These are phyloP conservation scores for Cajanus cajan DNA, from an alignment of 306 rosid species.

Conservation along the genomic window DNA sequence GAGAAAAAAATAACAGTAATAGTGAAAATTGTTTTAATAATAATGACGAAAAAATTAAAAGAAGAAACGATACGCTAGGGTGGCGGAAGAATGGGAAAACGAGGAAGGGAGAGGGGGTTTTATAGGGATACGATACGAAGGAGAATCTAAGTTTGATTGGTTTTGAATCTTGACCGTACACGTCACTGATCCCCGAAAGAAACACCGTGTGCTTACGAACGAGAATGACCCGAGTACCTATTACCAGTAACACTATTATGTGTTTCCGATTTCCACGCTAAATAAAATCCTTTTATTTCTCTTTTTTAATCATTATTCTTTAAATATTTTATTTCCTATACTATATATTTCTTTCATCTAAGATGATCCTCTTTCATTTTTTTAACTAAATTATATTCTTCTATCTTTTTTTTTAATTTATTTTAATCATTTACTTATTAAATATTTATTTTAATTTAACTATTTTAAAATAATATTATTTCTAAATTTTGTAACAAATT, in stretches of 20 bases:
- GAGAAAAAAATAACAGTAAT: background rate
- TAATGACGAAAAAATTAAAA: background rate
- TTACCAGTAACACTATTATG: background rate
- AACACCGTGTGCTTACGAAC: conserved; percentile 27
- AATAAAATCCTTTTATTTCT: background rate
- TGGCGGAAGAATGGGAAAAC: background rate
- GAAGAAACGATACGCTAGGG: background rate
- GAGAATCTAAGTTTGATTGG: conserved; percentile 8
- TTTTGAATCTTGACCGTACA: conserved; percentile 69
- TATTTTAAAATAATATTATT: too few relatives aligned
- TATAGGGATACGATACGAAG: conserved; percentile 26
- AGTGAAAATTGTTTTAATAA: background rate
- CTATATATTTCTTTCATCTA: background rate
- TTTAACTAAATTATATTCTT: too few relatives aligned
- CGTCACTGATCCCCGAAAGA: conserved; percentile 58
- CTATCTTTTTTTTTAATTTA: too few relatives aligned
- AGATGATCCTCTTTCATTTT: too few relatives aligned
- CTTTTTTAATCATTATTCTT: background rate
- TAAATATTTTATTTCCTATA: background rate
- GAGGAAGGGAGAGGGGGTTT: background rate
- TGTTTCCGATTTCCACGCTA: background rate
- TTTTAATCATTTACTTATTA: too few relatives aligned
- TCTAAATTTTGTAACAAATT: too few relatives aligned
- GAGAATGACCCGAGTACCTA: conserved; percentile 28
- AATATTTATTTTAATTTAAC: too few relatives aligned